phyloP scores from a whole-genome alignment of 75 land plant genomes.

The Selaginella tamariscina region DNA sequence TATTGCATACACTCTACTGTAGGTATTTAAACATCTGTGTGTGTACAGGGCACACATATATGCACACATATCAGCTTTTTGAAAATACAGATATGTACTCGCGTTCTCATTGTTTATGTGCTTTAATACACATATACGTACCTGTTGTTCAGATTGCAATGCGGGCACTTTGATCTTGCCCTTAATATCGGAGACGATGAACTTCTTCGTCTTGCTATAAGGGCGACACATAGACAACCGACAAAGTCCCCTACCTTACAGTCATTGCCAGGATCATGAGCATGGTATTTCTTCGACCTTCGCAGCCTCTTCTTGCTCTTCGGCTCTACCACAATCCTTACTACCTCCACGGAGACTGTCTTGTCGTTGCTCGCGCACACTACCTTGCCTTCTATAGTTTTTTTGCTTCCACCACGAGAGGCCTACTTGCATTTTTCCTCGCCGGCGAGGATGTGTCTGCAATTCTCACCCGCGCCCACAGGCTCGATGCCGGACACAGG shows the following conservation, averaged over 20 bases:
- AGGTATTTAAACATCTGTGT: too few species aligned
- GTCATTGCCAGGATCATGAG: slow-evolving; percentile 67
- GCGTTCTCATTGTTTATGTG: too few species aligned
- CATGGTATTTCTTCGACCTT: slow-evolving; percentile 80
- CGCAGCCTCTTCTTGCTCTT: slow-evolving; percentile 69
- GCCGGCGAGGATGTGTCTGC: slow-evolving; percentile 7
- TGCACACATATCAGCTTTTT: not conserved
- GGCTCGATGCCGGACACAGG: not conserved
- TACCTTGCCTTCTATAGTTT: slow-evolving; percentile 56
- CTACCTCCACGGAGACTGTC: slow-evolving; percentile 77
- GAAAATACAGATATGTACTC: too few species aligned
- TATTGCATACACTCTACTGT: too few species aligned
- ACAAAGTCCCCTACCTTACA: slow-evolving; percentile 84
- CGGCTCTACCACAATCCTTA: slow-evolving; percentile 56
- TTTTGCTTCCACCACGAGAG: slow-evolving; percentile 46
- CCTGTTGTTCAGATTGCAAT: not conserved
- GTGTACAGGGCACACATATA: not conserved
- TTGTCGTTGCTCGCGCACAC: slow-evolving; percentile 71
- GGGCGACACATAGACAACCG: slow-evolving; percentile 56
- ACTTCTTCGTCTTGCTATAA: slow-evolving; percentile 78
- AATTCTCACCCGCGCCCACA: not conserved
- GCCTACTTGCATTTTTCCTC: slow-evolving; percentile 9
- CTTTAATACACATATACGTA: not conserved
- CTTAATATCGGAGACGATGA: slow-evolving; percentile 27
- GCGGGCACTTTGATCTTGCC: slow-evolving; percentile 8